These are phyloP conservation scores for Boletus sp. DNA, from an alignment of 768 basidiomycete genomes.

Conservation along the genomic window DNA sequence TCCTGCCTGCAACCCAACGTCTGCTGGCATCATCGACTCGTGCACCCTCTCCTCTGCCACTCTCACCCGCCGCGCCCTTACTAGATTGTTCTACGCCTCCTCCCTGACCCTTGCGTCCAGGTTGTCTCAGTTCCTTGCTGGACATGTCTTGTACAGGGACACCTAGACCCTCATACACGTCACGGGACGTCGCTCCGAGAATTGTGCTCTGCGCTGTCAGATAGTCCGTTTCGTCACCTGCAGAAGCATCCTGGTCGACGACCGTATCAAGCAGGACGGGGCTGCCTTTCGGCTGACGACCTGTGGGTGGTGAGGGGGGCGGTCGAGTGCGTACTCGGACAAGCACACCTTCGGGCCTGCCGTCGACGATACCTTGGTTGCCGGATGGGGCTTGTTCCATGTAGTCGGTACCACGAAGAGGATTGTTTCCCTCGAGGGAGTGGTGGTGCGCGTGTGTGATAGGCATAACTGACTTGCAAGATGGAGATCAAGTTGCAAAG, in stretches of 20 bases:
- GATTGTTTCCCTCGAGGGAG: constrained; percentile 21
- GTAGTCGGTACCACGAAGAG: constrained; percentile 15
- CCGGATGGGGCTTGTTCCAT: constrained; percentile 4
- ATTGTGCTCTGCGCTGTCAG: constrained; percentile 21
- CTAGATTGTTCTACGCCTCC: constrained; percentile 22
- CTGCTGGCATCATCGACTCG: constrained; percentile 1
- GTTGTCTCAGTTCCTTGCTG: constrained; percentile 33
- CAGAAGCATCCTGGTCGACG: constrained; percentile 33
- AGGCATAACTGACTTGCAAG: constrained; percentile 3
- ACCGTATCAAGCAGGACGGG: constrained; percentile 28
- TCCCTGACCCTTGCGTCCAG: constrained; percentile 28
- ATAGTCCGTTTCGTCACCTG: constrained; percentile 12
- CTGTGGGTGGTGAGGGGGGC: background rate
- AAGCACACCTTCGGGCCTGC: constrained; percentile 16
- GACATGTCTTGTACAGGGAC: constrained; percentile 33
- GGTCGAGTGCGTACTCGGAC: too few relatives aligned
- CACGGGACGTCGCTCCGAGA: constrained; percentile 34
- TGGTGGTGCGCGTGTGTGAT: constrained; percentile 16
- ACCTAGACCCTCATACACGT: constrained; percentile 32
- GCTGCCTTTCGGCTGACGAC: constrained; percentile 13
- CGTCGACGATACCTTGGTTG: constrained; percentile 23
- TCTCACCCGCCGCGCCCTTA: background rate
- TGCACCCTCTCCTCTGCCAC: background rate
- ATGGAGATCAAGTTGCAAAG: background rate
- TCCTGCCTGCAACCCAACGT: constrained; percentile 5